Evolutionary conservation across 306 rosid genomes (phyloP), one percentile per base, ranked within the genome.

Genomic region (Lablab purpureus): DNA sequence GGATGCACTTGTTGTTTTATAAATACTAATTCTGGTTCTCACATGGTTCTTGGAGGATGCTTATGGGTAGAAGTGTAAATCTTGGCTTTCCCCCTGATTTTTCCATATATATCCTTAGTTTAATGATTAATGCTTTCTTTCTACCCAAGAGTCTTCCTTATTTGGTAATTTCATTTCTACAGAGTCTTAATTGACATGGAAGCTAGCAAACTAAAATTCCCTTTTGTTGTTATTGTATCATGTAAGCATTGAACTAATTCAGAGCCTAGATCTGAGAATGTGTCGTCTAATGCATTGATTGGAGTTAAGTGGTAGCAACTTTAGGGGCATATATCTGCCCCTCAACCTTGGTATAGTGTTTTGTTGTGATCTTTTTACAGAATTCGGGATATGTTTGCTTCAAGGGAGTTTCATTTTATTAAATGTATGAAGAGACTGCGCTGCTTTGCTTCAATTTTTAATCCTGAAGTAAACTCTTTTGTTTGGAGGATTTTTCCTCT

Each of bases 171-270:
- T 32, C 19, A 3, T 32, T 47, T 75, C 52, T 23, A 28, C 1
- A 2, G 19, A 34, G 58, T 60, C 49, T 23, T 34, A 65, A 50
- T 1, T 51, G 43, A 22, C 43, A 22, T 3, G 73, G 27, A 76
- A 65, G 66, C 55, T 27, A 65, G 6, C 34, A 12, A 34, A 34
- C 52, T 76, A 51, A 30, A 77, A 34, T 34, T 62, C 28, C 40
- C 49, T 49, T 18, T 13, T 41, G 63, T 76, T 67, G 34, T 67
- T 37, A 14, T 67, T 25, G 30, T 40, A 37, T 27, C 45, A 36
- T 77, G 81, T 54, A 54, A 67, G 36, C 76, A 58, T 69, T 32
- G 62, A 69, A 32, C 43, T 37, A 36, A 40, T 36, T 32, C 67
- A 51, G 74, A 65, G 56, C 27, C 10, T 5, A 67, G 58, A 72